Percentiles rank a stretch among this genome's conserved stretches.
These are phyloP conservation scores for Durotheca rogersii DNA, from an alignment of 495 filamentous ascomycete species.

Conservation along the genomic window DNA sequence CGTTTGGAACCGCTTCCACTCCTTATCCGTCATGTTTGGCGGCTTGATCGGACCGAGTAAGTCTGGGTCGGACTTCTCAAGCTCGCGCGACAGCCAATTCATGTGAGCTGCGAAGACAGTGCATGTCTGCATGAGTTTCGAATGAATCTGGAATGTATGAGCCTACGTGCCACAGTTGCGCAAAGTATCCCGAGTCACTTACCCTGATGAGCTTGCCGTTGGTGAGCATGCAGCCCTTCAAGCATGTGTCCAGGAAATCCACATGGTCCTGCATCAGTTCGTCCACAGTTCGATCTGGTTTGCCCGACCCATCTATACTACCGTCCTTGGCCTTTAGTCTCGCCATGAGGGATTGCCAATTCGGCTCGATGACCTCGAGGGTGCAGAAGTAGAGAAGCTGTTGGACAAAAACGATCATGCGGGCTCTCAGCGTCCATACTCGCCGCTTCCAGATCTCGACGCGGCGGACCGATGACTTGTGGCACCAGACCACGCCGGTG, in stretches of 20 bases:
- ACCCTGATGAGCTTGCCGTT: conserved; percentile 91
- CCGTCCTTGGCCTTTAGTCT: conserved; percentile 66
- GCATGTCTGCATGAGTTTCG: conserved; percentile 90
- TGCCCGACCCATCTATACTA: conserved; percentile 46
- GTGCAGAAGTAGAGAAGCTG: conserved; percentile 96
- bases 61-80: conserved; percentile 76
- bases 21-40: conserved; percentile 53
- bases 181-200: conserved; percentile 32
- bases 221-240: conserved; percentile 99
- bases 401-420: conserved; percentile 97
- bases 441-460: conserved; percentile 91
- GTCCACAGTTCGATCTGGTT: conserved; percentile 82
- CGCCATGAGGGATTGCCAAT: conserved; percentile 91
- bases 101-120: conserved; percentile 89
- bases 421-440: conserved; percentile 84
- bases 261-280: conserved; percentile 99
- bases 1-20: conserved; percentile 52
- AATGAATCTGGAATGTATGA: conserved; percentile 71
- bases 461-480: conserved; percentile 68
- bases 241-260: conserved; percentile 93
- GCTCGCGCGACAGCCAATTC: conserved; percentile 70
- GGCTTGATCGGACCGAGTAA: conserved; percentile 56
- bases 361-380: conserved; percentile 94
- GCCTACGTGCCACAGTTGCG: conserved; percentile 5
- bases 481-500: conserved; percentile 78